Conservation (phyloP, 2,329 filamentous ascomycete species). For the Colletotrichum aenigma region DNA sequence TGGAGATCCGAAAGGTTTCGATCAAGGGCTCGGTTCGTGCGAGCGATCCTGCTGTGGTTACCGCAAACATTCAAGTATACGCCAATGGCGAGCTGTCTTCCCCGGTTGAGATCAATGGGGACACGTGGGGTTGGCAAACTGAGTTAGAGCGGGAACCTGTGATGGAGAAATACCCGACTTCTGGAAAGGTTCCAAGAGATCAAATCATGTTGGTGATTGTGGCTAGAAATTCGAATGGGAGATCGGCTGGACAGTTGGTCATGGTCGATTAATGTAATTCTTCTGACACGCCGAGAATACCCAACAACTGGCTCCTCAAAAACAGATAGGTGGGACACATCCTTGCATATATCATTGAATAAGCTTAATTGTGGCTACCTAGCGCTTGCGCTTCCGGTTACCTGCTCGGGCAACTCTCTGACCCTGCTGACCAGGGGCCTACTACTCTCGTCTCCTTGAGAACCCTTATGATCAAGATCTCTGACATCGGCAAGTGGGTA, state of each 20-base stretch:
- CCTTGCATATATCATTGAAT: background rate
- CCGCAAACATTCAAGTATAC: background rate
- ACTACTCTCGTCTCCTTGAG: background rate
- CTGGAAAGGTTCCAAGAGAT: background rate
- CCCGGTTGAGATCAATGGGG: background rate
- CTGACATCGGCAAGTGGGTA: background rate
- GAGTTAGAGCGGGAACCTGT: background rate
- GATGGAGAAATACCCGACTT: background rate
- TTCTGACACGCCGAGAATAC: background rate
- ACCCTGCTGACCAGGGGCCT: background rate
- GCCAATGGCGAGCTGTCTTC: background rate
- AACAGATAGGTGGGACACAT: background rate
- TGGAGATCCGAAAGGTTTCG: background rate
- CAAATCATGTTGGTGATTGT: constrained; percentile 5
- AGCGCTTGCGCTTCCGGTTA: background rate
- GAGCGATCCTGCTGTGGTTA: background rate
- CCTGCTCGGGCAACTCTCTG: background rate
- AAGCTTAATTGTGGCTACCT: background rate
- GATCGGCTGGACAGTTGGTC: background rate
- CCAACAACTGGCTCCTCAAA: background rate
- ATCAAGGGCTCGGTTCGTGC: background rate
- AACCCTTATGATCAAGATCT: background rate
- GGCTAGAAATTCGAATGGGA: background rate
- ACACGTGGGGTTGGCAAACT: background rate
- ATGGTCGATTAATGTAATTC: background rate